These are phyloP conservation scores for Nicotiana noctiflora DNA, from an alignment of 257 asterid species.

Conservation along the genomic window DNA sequence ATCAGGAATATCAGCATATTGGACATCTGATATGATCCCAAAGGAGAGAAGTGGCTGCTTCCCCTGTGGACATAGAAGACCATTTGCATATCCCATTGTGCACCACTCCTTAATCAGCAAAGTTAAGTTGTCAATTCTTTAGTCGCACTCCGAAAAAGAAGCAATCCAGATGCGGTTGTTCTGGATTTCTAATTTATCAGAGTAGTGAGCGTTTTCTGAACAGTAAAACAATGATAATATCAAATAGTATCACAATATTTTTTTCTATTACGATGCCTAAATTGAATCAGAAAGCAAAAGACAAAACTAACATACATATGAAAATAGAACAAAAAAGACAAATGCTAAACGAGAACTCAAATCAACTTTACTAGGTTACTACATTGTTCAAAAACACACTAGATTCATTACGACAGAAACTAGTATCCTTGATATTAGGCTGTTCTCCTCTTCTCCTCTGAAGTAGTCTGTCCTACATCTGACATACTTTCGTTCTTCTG, in stretches of 20 bases:
- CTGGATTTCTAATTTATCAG: not conserved
- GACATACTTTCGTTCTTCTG: not conserved
- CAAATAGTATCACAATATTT: not conserved
- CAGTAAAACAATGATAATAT: not conserved
- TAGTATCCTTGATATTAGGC: not conserved
- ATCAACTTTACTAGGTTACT: not conserved
- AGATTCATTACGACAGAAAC: not conserved
- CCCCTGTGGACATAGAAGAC: conserved; percentile 27
- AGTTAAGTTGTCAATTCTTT: not conserved
- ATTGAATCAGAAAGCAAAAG: not conserved
- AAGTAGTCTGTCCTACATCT: not conserved
- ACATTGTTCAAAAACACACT: not conserved
- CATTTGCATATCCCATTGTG: conserved; percentile 54
- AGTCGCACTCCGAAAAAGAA: not conserved
- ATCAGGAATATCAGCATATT: conserved; percentile 88
- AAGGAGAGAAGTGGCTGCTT: conserved; percentile 75
- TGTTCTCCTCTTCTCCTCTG: not conserved
- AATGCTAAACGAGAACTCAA: not conserved
- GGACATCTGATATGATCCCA: conserved; percentile 95
- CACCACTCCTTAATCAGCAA: conserved; percentile 7
- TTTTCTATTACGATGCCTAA: not conserved
- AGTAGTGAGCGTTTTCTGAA: not conserved
- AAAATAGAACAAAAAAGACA: not conserved
- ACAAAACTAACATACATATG: not conserved
- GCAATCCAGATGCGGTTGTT: not conserved